Base-by-base conservation (phyloP, 257 asterid genomes). In the Przewalskia tangutica region DNA sequence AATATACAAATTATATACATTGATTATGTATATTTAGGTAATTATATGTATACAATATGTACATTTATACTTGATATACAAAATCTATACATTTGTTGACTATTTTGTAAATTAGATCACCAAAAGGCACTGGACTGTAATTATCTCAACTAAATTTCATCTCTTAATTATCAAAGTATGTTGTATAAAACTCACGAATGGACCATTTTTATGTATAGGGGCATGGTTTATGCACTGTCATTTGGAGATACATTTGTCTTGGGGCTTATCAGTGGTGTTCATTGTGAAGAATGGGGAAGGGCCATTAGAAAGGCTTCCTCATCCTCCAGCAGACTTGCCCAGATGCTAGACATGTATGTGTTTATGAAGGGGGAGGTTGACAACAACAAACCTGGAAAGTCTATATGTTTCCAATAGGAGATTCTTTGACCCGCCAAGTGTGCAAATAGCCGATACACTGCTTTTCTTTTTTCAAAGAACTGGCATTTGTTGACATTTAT, bases 181-280 rank as follows among this genome's bases (percentile, higher is more conserved):
- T 73, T 73, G 79, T 23, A 48, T 23, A 7, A 46, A 23, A 23
- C 44, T 82, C 34, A 64, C 10, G 70, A 59, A 11, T 84, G 62
- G 83, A 83, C n/a, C 16, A 32, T 64, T 81, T 79, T 56, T 70
- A 44, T 84, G 79, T 63, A 73, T 76, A 91, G 93, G 95, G 86
- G 88, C 88, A 53, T 90, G 95, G 95, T 90, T 91, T 59, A 87
- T 87, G 90, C 88, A 87, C 46, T 91, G 95, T 83, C 95, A 91
- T 85, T 79, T 91, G 89, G 93, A 91, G 81, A 85, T 91, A 79
- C 92, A 91, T 85, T 71, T 86, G 42, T 83, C 92, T 4, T 91
- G 95, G 95, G 95, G 93, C 16, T 84, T 91, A 63, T 82, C 92
- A 0, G 86, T 89, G 86, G 93, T 83, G 82, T 80, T 90, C 34